Base-by-base conservation (phyloP, 2,329 filamentous ascomycete species). In the Fusarium pseudocircinatum region DNA sequence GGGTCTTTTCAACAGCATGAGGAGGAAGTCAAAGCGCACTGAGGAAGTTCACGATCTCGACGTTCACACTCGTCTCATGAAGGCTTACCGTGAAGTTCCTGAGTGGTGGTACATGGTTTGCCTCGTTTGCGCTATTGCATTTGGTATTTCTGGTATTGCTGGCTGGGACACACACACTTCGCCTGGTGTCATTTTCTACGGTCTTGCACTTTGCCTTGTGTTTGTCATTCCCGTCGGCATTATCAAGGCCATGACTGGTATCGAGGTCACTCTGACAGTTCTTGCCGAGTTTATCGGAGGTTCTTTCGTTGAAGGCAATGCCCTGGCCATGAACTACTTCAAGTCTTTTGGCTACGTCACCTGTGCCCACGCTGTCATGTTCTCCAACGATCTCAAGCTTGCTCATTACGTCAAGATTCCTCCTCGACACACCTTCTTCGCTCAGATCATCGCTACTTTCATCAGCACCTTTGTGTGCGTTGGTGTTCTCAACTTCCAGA, bases 341-440 rank as follows among this genome's bases (percentile, higher is more conserved):
- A 88, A 88, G 81, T 85, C 84, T 1, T 87, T 86, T 69, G 85
- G 85, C 49, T 85, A 85, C 58, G 83, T 86, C 20, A 86, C 85
- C 2, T 86, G 85, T 58, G 84, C 85, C 1, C 85, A 88, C 69
- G 85, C 86, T n/a, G 81, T 88, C 28, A 83, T 83, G 77, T 88
- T 88, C 77, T 84, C 81, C 65, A 84, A 84, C 71, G 85, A 85
- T 70, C 77, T 85, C 40, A 87, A 87, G 78, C 83, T 87, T 20
- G 85, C 85, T 14, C 85, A 87, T 70, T 90, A 90, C 78, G 85
- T 88, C 81, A 90, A 90, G 81, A 89, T 91, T 24, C 88, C 89
- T 10, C 89, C 89, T 1, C 85, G 87, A 16, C 85, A 89, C 36
- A 88, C 89, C 7, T 91, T 91, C 73, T 80, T 83, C 28, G 88